Evolutionary conservation across 129 eudicot species (phyloP), one percentile per base, ranked within the genome.

Genomic region (Centella asiatica): DNA sequence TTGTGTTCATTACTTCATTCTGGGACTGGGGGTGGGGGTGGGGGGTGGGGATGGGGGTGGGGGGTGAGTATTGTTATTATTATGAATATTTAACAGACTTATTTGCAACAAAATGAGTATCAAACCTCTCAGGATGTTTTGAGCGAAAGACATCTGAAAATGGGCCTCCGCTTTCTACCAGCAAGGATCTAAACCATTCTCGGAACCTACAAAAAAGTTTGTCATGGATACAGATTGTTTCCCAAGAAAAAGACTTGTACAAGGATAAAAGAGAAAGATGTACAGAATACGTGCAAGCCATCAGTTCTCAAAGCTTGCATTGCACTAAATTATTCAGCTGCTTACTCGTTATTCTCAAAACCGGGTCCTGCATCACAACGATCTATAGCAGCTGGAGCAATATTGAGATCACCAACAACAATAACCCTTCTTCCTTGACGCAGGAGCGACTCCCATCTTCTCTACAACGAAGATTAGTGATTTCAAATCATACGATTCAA

Each of bases 311-410:
- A 56, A 32, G 27, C 44, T 29, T 37, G 36, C 2, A 32, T 17
- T 56, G n/a, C 34, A 37, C n/a, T 49, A 56, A 24, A 11, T 44
- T 60, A 34, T 65, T 48, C 44, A 62, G 72, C 44, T 74, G 76
- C 99, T 92, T 66, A 92, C 99, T 84, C 83, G 55, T 92, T 87
- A 52, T 82, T 84, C 83, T 92, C 99, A 76, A 92, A 92, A 66
- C 84, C 96, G n/a, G 90, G 85, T 64, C 84, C 90, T 7, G 99
- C 96, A 62, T 92, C 95, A 78, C 99, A 92, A 65, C 99, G 84
- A 78, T 92, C 99, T 71, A 87, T 80, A 53, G 92, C 78, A 68
- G 81, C 75, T 57, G 99, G 99, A 65, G 96, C 90, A 69, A 92
- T 87, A 73, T 92, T 92, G 40, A 92, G 85, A 72, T 92, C 99